Base-by-base conservation (phyloP, 495 filamentous ascomycete genomes). In the Penicillium crystallinum region DNA sequence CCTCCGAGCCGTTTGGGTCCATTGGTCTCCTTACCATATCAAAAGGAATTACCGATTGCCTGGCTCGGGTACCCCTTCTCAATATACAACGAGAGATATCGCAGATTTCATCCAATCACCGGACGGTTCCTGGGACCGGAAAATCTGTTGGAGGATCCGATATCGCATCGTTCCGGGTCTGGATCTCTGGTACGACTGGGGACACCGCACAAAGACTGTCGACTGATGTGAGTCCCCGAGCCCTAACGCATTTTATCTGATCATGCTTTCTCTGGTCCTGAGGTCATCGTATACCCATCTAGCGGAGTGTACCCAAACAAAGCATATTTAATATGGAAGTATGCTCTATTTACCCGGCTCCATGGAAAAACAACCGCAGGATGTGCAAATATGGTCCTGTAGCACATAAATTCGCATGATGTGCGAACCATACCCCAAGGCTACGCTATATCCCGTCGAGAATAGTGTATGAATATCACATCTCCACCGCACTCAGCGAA, bases 131-230 rank as follows among this genome's bases (percentile, higher is more conserved):
- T 17, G 30, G 21, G 48, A 14, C 18, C 48, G 10, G 25, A 25
- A 10, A 27, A 17, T 15, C n/a, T n/a, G 14, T 33, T 37, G 2
- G 45, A 9, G 30, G 40, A 29, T 37, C 45, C 38, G 38, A 41
- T n/a, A 14, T 49, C 47, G 37, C 39, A 49, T 49, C 47, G 4
- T 40, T 18, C 40, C 27, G 36, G 27, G 39, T 27, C 14, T 47
- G 21, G 8, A 50, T 34, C 38, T 50, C 3, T 41, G 37, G 48
- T 50, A 50, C 48, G 29, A 34, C 21, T 42, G 37, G 48, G 9
- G 27, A 7, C 15, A 31, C 6, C 7, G 19, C 25, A 19, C 40
- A 35, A 36, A 25, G 44, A 23, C 11, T 3, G 23, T 36, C 25
- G 12, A 39, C 41, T 37, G 45, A 23, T 37, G 46, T 37, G 46